These are phyloP conservation scores for Zygnema cylindricum DNA, from an alignment of 139 green algal species.

Conservation along the genomic window DNA sequence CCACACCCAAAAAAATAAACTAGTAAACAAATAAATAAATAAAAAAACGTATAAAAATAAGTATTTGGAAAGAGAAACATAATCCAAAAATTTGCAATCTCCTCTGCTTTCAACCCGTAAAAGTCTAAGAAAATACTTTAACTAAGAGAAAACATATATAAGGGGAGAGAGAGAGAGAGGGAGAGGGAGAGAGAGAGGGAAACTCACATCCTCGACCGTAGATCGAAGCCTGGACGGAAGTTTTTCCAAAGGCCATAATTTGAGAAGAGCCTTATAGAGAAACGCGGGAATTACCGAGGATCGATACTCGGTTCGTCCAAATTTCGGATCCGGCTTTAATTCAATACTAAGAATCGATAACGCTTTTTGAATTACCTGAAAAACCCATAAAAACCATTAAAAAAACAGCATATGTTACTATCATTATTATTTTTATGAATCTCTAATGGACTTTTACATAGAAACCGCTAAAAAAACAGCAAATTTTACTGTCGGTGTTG, in stretches of 20 bases:
- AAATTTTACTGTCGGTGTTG: too few relatives aligned
- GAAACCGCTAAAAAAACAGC: too few relatives aligned
- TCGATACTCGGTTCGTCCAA: constrained; percentile 28
- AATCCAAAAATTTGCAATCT: neutral
- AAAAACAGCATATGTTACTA: too few relatives aligned
- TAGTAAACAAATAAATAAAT: too few relatives aligned
- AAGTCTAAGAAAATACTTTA: neutral
- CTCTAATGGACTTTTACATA: too few relatives aligned
- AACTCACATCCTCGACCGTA: constrained; percentile 1
- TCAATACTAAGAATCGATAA: constrained; percentile 7
- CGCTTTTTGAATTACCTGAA: constrained; percentile 38
- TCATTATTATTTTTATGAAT: too few relatives aligned
- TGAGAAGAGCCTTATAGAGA: constrained; percentile 47
- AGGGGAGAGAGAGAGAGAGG: constrained; percentile 5
- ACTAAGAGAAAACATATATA: neutral
- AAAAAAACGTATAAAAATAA: too few relatives aligned
- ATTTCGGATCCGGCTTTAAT: constrained; percentile 1
- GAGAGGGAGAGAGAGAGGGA: neutral
- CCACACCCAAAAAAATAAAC: too few relatives aligned
- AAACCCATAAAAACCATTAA: too few relatives aligned
- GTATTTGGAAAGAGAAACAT: too few relatives aligned
- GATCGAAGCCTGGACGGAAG: constrained; percentile 1
- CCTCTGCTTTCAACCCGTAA: neutral
- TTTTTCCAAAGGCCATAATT: neutral
- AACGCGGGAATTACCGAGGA: constrained; percentile 14